Evolutionary conservation across 202 grass and related monocot species (phyloP).

Genomic region (Zizania palustris): DNA sequence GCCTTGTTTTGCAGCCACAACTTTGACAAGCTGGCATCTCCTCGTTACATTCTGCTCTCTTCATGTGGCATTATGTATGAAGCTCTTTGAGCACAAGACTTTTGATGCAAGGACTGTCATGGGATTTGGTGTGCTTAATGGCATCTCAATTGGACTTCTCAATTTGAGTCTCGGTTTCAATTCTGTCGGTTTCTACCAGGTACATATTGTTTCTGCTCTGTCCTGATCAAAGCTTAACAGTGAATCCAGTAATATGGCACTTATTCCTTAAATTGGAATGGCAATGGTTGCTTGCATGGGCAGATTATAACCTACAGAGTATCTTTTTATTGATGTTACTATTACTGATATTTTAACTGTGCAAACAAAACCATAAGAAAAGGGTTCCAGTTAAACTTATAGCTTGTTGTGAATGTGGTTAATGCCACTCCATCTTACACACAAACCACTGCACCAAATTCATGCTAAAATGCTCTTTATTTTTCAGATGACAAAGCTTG

Average conservation of each 20-base stretch:
- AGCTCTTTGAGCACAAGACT: conserved; percentile 96
- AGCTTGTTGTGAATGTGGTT: background rate
- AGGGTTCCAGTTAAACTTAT: conserved; percentile 38
- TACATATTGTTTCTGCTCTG: conserved; percentile 6
- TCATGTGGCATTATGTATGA: conserved; percentile 91
- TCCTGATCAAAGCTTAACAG: background rate
- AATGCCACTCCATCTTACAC: background rate
- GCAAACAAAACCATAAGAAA: conserved; percentile 18
- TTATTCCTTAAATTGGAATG: no score
- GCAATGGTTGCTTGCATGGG: no score
- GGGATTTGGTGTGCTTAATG: conserved; percentile 96
- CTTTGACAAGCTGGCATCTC: conserved; percentile 99
- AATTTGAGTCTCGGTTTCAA: conserved; percentile 98
- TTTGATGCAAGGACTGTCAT: conserved; percentile 93
- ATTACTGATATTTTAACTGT: background rate
- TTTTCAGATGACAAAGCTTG: conserved; percentile 97
- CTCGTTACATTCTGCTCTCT: conserved; percentile 97
- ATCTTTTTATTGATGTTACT: conserved; percentile 1
- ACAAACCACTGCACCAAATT: conserved; percentile 31
- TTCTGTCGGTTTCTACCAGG: conserved; percentile 99
- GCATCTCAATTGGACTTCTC: conserved; percentile 97
- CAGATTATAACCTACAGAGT: no score
- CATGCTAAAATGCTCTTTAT: conserved; percentile 45
- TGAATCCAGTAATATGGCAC: background rate
- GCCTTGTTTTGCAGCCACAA: conserved; percentile 72